Conservation (phyloP, 2,329 filamentous ascomycete genomes). For the Colletotrichum sp. region DNA sequence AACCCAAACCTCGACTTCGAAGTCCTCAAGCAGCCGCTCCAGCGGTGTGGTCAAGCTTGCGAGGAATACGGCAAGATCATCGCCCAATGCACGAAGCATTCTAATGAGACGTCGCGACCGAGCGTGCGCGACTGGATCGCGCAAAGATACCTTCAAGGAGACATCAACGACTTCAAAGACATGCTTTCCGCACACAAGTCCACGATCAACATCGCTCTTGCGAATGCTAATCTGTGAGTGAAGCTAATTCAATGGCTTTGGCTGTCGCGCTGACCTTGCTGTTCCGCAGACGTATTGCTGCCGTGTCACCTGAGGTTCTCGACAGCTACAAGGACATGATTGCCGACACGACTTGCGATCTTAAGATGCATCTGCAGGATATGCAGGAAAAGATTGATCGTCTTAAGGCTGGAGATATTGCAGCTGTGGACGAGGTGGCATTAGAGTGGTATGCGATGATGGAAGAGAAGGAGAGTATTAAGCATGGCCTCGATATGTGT, state of each 20-base stretch:
- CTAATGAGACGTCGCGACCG: not conserved
- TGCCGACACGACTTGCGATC: conserved; percentile 2
- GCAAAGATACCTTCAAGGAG: conserved; percentile 1
- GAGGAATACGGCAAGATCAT: conserved; percentile 18
- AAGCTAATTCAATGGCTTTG: not conserved
- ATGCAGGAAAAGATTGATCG: conserved; percentile 4
- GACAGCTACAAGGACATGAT: conserved; percentile 26
- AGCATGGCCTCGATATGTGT: conserved; percentile 26
- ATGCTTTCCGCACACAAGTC: conserved; percentile 28
- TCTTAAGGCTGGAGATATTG: not conserved
- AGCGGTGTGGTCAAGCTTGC: conserved; percentile 9
- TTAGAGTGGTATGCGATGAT: not conserved
- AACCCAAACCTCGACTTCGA: not conserved
- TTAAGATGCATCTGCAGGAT: conserved; percentile 5
- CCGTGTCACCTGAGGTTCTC: conserved; percentile 19
- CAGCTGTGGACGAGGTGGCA: conserved; percentile 9
- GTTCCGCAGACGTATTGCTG: not conserved
- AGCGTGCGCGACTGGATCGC: not conserved
- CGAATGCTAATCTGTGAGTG: conserved; percentile 28
- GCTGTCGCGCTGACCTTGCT: not conserved
- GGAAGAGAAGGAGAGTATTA: conserved; percentile 26
- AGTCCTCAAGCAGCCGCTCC: not conserved
- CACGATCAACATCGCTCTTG: conserved; percentile 31
- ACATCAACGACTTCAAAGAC: conserved; percentile 25
- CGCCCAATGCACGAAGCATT: not conserved